Percentiles rank a stretch among this genome's conserved stretches.
These are phyloP conservation scores for Dactylonectria estremocensis DNA, from an alignment of 2,329 filamentous ascomycete species.

Conservation along the genomic window DNA sequence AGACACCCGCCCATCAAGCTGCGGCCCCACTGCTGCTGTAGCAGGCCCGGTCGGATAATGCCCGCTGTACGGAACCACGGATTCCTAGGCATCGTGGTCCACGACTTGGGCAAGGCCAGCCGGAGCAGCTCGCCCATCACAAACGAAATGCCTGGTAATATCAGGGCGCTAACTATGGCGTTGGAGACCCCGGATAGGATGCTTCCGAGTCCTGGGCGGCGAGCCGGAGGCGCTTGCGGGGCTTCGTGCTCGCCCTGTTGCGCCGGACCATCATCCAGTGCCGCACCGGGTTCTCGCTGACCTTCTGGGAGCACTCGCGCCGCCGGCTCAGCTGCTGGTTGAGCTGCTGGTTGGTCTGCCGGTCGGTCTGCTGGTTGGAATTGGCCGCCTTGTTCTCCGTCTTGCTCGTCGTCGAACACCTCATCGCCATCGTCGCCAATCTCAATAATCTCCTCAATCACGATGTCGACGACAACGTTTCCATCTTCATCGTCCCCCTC, in stretches of 20 bases:
- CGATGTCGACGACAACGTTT: slow-evolving; percentile 54
- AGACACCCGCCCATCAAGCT: slow-evolving; percentile 91
- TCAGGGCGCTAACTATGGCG: slow-evolving; percentile 70
- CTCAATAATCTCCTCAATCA: slow-evolving; percentile 52
- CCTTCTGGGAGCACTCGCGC: slow-evolving; percentile 14
- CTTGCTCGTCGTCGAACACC: slow-evolving; percentile 57
- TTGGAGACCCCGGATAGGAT: slow-evolving; percentile 63
- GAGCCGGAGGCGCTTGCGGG: slow-evolving; percentile 54
- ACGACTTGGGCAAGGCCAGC: slow-evolving; percentile 75
- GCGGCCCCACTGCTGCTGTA: slow-evolving; percentile 90
- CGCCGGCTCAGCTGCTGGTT: slow-evolving; percentile 1
- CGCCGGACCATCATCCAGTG: slow-evolving; percentile 20
- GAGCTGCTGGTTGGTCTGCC: neutral
- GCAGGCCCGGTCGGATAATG: slow-evolving; percentile 70
- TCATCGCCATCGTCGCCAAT: slow-evolving; percentile 51
- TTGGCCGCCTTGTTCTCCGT: slow-evolving; percentile 53
- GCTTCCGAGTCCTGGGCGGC: slow-evolving; percentile 52
- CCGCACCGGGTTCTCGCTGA: slow-evolving; percentile 11
- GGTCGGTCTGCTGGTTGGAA: slow-evolving; percentile 21
- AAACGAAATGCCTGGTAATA: slow-evolving; percentile 87
- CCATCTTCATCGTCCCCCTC: slow-evolving; percentile 44
- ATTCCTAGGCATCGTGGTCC: slow-evolving; percentile 65
- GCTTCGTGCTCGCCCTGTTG: slow-evolving; percentile 50
- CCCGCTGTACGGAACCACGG: slow-evolving; percentile 42
- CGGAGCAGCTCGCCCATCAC: slow-evolving; percentile 84